phyloP scores from a whole-genome alignment of 441 rosid species.

The Biscutella laevigata region DNA sequence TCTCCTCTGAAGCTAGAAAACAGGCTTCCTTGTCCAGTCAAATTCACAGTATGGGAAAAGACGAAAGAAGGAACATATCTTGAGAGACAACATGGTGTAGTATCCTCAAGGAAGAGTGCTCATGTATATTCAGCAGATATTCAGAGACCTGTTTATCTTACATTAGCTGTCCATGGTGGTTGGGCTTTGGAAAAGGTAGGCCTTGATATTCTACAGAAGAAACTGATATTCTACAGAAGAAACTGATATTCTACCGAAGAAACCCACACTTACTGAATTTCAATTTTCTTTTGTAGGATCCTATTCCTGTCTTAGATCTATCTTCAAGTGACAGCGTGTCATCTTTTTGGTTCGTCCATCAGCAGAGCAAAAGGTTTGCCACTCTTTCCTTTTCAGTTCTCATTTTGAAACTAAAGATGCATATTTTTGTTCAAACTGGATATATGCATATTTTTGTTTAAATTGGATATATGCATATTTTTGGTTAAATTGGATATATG shows the following conservation, averaged over 20 bases:
- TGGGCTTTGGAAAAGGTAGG: conserved; percentile 93
- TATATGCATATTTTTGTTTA: not conserved
- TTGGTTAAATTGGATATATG: not conserved
- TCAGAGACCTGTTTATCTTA: conserved; percentile 69
- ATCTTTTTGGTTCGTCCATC: conserved; percentile 94
- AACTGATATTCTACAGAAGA: not conserved
- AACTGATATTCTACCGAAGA: not conserved
- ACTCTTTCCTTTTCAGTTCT: conserved; percentile 8
- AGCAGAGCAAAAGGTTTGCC: conserved; percentile 82
- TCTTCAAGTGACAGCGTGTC: conserved; percentile 59
- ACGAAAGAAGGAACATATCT: conserved; percentile 64
- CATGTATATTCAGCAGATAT: conserved; percentile 70
- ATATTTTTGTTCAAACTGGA: too few relatives aligned
- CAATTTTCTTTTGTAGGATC: conserved; percentile 53
- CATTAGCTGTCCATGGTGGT: conserved; percentile 74
- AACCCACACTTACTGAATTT: conserved; percentile 6
- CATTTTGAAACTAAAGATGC: too few relatives aligned
- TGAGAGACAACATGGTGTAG: conserved; percentile 59
- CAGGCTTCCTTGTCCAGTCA: conserved; percentile 84
- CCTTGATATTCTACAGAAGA: conserved; percentile 11
- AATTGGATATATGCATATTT: not conserved
- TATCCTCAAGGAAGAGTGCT: conserved; percentile 55
- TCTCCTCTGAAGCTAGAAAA: conserved; percentile 95
- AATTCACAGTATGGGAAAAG: conserved; percentile 86
- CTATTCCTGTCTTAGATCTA: conserved; percentile 71